These are phyloP conservation scores for Trichoderma afroharzianum DNA, from an alignment of 2,329 filamentous ascomycete species.

Conservation along the genomic window DNA sequence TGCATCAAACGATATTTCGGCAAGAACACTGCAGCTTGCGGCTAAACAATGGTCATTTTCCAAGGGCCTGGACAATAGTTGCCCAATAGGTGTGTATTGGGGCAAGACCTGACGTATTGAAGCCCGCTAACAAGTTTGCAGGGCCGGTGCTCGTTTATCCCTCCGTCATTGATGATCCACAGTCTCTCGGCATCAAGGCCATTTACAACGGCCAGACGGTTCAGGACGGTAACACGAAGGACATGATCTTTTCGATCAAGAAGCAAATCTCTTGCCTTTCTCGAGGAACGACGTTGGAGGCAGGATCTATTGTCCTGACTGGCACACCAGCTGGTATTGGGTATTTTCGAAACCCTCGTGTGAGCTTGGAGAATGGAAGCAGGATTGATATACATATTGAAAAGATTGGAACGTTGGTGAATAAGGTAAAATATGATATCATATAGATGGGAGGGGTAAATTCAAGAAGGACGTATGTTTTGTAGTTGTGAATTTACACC, in stretches of 20 bases:
- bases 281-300: slow-evolving; percentile 39
- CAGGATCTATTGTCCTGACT: slow-evolving; percentile 44
- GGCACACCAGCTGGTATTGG: slow-evolving; percentile 41
- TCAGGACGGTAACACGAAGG: slow-evolving; percentile 39
- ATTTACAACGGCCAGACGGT: slow-evolving; percentile 41
- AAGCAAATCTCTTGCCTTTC: slow-evolving; percentile 39
- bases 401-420: slow-evolving; percentile 21
- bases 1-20: slow-evolving; percentile 51
- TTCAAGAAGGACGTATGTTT: too few species aligned
- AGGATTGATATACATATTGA: slow-evolving; percentile 35
- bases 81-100: background rate
- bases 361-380: slow-evolving; percentile 34
- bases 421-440: background rate
- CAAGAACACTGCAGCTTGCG: slow-evolving; percentile 40
- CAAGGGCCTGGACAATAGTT: background rate
- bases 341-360: slow-evolving; percentile 29
- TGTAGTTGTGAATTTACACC: too few species aligned
- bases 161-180: slow-evolving; percentile 36
- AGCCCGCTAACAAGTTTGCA: background rate
- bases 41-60: background rate
- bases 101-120: background rate
- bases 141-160: slow-evolving; percentile 29
- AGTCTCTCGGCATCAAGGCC: slow-evolving; percentile 30
- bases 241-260: slow-evolving; percentile 43
- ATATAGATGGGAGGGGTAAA: background rate